Evolutionary conservation across 768 basidiomycete genomes (phyloP), one percentile per base, ranked within the genome.

Genomic region (Punctularia strigosozonata): DNA sequence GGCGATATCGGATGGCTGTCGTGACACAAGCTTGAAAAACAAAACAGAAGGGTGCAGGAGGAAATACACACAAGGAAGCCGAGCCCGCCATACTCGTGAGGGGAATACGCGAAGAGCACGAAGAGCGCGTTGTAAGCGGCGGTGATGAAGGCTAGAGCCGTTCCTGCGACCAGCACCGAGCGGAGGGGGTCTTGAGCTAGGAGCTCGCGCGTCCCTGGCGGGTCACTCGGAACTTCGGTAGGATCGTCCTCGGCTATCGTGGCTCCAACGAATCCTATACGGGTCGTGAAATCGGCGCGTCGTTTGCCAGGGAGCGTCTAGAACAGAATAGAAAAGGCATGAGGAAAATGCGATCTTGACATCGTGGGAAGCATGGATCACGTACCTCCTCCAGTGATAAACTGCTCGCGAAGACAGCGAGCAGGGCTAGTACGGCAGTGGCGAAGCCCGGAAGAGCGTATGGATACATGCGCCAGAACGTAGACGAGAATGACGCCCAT

Each of bases 91-190:
- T 59, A 50, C 28, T 60, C 45, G 31, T 80, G 54, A 12, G 75
- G 64, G 12, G 80, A 75, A 51, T 77, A 83, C 43, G 73, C 77
- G 48, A 75, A 79, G 22, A 82, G 61, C 6, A 79, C 75, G 47
- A 81, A 81, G 7, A 78, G 69, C 10, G 76, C 73, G 35, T 79
- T 77, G 43, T 77, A 83, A 1, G 69, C 67, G 1, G 71, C 72
- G 7, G 60, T 62, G 44, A 71, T 60, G 56, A 77, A 79, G 32
- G 62, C 63, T 10, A 80, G 58, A 2, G 65, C 64, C 43, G 62
- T 67, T 3, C 71, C 73, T 24, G 75, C 78, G 26, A 62, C 44
- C 31, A 68, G 64, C 31, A 80, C 48, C 13, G 71, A 65, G 7
- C 64, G 63, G 35, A 80, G 68, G 37, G 71, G 59, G 2, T 77